phyloP scores from a whole-genome alignment of 2,329 filamentous ascomycete species.

The Aureobasidium musti region DNA sequence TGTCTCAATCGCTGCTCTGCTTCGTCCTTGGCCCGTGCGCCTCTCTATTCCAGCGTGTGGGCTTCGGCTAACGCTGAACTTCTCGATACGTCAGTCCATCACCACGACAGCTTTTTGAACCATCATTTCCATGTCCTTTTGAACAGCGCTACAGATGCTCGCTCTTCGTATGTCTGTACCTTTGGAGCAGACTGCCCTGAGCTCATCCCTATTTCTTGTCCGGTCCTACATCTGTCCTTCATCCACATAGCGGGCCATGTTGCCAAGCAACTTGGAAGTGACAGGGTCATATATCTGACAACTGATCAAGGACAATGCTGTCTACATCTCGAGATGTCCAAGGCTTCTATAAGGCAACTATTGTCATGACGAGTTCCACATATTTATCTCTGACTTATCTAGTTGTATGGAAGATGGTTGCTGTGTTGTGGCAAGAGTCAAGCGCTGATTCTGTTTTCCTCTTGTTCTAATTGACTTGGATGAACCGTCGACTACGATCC shows the following conservation, averaged over 20 bases:
- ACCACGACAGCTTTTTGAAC: neutral
- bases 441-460: neutral
- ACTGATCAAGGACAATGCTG: neutral
- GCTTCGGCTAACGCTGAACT: slow-evolving; percentile 17
- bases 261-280: neutral
- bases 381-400: too few relatives aligned
- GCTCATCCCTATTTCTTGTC: neutral
- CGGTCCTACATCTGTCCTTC: neutral
- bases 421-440: neutral
- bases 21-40: slow-evolving; percentile 13
- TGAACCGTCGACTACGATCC: neutral
- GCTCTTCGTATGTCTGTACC: too few relatives aligned
- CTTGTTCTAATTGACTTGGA: neutral
- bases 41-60: slow-evolving; percentile 19
- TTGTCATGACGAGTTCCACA: neutral
- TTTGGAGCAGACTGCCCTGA: neutral
- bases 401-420: too few relatives aligned
- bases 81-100: slow-evolving; percentile 18
- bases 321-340: neutral
- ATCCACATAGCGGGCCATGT: neutral
- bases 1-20: slow-evolving; percentile 19
- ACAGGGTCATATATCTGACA: neutral
- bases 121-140: neutral
- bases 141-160: neutral
- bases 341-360: too few relatives aligned